These are phyloP conservation scores for Septoria linicola DNA, from an alignment of 2,329 filamentous ascomycete species.

Conservation along the genomic window DNA sequence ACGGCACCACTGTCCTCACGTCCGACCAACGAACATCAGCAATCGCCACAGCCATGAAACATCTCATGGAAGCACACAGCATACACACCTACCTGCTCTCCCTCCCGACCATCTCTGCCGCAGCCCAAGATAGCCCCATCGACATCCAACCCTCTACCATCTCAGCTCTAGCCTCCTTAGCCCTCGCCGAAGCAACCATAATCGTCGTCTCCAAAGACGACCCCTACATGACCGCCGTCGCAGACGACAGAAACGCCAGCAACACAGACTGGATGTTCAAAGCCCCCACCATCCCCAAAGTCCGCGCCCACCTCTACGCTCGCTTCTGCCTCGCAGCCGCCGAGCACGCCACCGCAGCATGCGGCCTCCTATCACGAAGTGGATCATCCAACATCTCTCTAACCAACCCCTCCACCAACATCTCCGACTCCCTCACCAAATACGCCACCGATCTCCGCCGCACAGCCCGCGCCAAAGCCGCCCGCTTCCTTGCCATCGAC, in stretches of 20 bases:
- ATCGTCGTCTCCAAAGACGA: constrained; percentile 92
- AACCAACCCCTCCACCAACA: constrained; percentile 41
- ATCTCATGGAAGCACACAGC: constrained; percentile 74
- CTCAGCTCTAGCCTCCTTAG: constrained; percentile 56
- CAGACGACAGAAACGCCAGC: constrained; percentile 76
- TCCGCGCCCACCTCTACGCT: constrained; percentile 83
- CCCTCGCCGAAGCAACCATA: constrained; percentile 83
- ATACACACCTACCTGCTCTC: constrained; percentile 69
- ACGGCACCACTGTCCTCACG: constrained; percentile 62
- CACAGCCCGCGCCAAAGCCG: constrained; percentile 78
- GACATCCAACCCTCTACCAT: constrained; percentile 48
- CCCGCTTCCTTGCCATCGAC: constrained; percentile 86
- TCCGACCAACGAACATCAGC: constrained; percentile 66
- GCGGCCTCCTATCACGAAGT: constrained; percentile 49
- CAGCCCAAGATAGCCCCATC: constrained; percentile 39
- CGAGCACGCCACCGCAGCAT: constrained; percentile 78
- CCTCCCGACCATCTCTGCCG: constrained; percentile 50
- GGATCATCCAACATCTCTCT: constrained; percentile 58
- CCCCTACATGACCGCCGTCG: constrained; percentile 79
- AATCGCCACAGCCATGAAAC: constrained; percentile 71
- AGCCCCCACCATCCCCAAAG: constrained; percentile 80
- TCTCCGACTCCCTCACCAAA: constrained; percentile 60
- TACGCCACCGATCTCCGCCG: constrained; percentile 75
- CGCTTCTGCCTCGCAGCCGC: constrained; percentile 82
- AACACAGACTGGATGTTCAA: constrained; percentile 98